phyloP scores from a whole-genome alignment of 2,329 filamentous ascomycete species.

The Penicillium fuscoglaucum region DNA sequence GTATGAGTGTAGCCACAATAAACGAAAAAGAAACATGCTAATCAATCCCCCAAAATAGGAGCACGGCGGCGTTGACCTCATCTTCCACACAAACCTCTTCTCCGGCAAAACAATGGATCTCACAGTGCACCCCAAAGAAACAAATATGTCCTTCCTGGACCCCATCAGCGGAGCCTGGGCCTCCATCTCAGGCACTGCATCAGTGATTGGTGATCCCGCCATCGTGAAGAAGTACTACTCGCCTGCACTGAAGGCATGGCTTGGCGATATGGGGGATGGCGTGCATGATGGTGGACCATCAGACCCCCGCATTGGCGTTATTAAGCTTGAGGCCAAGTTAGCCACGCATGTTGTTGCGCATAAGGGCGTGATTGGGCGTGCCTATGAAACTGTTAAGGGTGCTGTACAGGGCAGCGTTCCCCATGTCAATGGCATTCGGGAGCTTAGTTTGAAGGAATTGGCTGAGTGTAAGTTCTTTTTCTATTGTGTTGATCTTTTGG shows the following conservation, averaged over 20 bases:
- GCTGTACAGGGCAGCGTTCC: constrained; percentile 70
- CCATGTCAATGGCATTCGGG: constrained; percentile 71
- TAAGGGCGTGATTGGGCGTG: constrained; percentile 63
- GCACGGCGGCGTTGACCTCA: constrained; percentile 72
- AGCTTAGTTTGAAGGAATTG: constrained; percentile 68
- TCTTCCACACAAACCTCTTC: constrained; percentile 91
- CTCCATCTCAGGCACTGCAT: constrained; percentile 73
- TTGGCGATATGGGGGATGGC: constrained; percentile 82
- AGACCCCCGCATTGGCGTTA: constrained; percentile 79
- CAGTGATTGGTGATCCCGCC: constrained; percentile 67
- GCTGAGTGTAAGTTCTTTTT: constrained; percentile 52
- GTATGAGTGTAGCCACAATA: constrained; percentile 47
- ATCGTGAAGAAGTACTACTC: constrained; percentile 75
- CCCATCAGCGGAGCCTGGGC: constrained; percentile 76
- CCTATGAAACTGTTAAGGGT: constrained; percentile 73
- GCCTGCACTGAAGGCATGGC: constrained; percentile 73
- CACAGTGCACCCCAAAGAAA: constrained; percentile 65
- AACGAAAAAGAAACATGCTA: neutral
- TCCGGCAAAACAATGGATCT: constrained; percentile 86
- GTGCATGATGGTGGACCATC: constrained; percentile 77
- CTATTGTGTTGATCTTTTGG: neutral
- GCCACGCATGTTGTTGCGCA: constrained; percentile 69
- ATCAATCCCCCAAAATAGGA: constrained; percentile 55
- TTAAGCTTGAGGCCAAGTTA: constrained; percentile 70
- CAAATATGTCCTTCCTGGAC: constrained; percentile 80